These are phyloP conservation scores for Davidsoniella eucalypti DNA, from an alignment of 2,329 filamentous ascomycete genomes.

Conservation along the genomic window DNA sequence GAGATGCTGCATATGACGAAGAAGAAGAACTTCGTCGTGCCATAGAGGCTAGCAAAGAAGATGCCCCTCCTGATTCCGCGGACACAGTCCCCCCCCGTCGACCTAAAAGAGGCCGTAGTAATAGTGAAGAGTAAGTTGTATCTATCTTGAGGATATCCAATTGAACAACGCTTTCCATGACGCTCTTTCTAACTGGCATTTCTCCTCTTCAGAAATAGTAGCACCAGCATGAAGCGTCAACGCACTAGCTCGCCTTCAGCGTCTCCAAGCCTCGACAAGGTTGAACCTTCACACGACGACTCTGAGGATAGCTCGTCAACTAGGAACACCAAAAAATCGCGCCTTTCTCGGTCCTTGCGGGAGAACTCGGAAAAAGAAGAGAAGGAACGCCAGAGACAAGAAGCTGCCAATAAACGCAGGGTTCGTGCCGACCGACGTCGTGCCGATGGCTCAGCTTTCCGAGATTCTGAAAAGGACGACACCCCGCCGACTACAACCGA, in stretches of 20 bases:
- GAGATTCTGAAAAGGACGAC: conserved; percentile 19
- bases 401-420: conserved; percentile 66
- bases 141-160: background rate
- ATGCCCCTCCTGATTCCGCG: conserved; percentile 36
- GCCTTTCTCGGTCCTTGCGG: conserved; percentile 41
- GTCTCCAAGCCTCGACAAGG: conserved; percentile 34
- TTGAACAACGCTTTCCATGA: background rate
- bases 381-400: conserved; percentile 53
- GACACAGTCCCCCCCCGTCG: conserved; percentile 39
- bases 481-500: conserved; percentile 18
- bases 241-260: conserved; percentile 64
- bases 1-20: conserved; percentile 88
- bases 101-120: conserved; percentile 71
- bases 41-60: conserved; percentile 88
- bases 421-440: conserved; percentile 65
- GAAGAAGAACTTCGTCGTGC: conserved; percentile 76
- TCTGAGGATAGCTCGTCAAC: conserved; percentile 52
- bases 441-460: conserved; percentile 48
- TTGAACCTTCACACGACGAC: conserved; percentile 37
- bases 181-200: background rate
- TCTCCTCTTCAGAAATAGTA: conserved; percentile 41
- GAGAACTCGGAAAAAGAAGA: conserved; percentile 56
- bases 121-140: conserved; percentile 75
- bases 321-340: conserved; percentile 41
- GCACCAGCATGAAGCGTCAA: conserved; percentile 55